Conservation (phyloP, 1,284 basidiomycete genomes). For the Takashimella koratensis region DNA sequence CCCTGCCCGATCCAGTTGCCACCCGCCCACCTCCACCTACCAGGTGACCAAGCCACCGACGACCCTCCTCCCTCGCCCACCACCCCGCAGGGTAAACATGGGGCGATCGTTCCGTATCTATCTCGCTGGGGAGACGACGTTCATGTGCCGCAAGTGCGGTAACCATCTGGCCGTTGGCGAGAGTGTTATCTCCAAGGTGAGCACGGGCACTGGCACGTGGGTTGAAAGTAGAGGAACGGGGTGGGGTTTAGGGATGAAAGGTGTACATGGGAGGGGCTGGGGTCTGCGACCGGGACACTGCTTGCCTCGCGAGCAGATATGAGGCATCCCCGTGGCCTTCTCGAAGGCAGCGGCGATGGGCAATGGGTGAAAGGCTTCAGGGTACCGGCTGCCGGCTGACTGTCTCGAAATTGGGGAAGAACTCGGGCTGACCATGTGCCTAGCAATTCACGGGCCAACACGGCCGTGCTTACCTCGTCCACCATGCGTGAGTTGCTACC, state of each 20-base stretch:
- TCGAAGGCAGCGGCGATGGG: too few relatives aligned
- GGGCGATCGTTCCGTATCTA: conserved; percentile 62
- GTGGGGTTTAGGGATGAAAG: neutral
- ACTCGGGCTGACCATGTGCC: conserved; percentile 6
- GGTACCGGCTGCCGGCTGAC: too few relatives aligned
- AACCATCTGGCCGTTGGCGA: conserved; percentile 92
- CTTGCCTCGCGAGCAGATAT: too few relatives aligned
- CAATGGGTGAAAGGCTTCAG: too few relatives aligned
- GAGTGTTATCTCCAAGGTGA: conserved; percentile 83
- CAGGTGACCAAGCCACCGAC: neutral
- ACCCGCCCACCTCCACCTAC: neutral
- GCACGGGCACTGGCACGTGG: conserved; percentile 33
- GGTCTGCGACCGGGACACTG: neutral
- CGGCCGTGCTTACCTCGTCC: conserved; percentile 89
- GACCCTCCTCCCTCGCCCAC: neutral
- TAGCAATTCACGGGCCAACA: conserved; percentile 93
- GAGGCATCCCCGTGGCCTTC: too few relatives aligned
- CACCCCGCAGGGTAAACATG: conserved; percentile 26
- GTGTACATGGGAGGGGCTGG: neutral
- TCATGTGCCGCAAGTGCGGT: conserved; percentile 83
- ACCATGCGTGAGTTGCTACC: conserved; percentile 67
- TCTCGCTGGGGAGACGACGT: conserved; percentile 81
- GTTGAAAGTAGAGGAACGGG: too few relatives aligned
- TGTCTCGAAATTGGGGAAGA: neutral
- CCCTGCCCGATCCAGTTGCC: neutral